phyloP scores from a whole-genome alignment of 1,284 basidiomycete genomes.

The Volvariella surrecta region DNA sequence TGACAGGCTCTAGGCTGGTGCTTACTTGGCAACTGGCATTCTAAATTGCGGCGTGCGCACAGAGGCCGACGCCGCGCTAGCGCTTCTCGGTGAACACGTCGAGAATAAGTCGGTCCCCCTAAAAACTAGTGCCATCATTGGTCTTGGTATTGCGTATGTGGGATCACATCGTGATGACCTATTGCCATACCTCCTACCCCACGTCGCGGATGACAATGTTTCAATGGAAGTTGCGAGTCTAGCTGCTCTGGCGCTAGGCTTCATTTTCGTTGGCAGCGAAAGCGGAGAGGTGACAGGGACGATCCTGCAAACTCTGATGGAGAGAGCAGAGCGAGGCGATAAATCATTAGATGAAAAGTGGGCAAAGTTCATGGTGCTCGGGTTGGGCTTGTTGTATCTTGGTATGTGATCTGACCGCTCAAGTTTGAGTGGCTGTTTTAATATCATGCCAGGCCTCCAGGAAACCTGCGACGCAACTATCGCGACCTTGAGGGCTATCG shows the following conservation, averaged over 20 bases:
- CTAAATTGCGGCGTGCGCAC: slow-evolving; percentile 87
- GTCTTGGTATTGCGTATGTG: slow-evolving; percentile 89
- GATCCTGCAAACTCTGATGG: slow-evolving; percentile 92
- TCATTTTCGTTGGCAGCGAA: slow-evolving; percentile 93
- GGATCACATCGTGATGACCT: slow-evolving; percentile 90
- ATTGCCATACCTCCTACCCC: slow-evolving; percentile 68
- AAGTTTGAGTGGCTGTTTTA: slow-evolving; percentile 1
- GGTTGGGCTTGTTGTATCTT: slow-evolving; percentile 87
- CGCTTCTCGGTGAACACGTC: slow-evolving; percentile 87
- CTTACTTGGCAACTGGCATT: slow-evolving; percentile 91
- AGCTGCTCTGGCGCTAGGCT: slow-evolving; percentile 85
- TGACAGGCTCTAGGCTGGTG: slow-evolving; percentile 59
- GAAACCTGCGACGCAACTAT: slow-evolving; percentile 93
- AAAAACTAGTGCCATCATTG: slow-evolving; percentile 85
- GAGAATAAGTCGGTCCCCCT: slow-evolving; percentile 82
- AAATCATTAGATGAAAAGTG: slow-evolving; percentile 84
- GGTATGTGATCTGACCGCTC: slow-evolving; percentile 34
- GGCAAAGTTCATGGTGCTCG: slow-evolving; percentile 87
- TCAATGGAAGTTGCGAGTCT: slow-evolving; percentile 90
- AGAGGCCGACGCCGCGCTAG: slow-evolving; percentile 91
- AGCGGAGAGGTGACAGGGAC: slow-evolving; percentile 90
- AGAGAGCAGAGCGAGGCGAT: slow-evolving; percentile 72
- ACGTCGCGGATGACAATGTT: slow-evolving; percentile 71
- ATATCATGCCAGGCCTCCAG: slow-evolving; percentile 57
- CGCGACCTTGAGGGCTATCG: slow-evolving; percentile 92